Evolutionary conservation across 2,329 filamentous ascomycete species (phyloP).

Genomic region (Metarhizium humberi): DNA sequence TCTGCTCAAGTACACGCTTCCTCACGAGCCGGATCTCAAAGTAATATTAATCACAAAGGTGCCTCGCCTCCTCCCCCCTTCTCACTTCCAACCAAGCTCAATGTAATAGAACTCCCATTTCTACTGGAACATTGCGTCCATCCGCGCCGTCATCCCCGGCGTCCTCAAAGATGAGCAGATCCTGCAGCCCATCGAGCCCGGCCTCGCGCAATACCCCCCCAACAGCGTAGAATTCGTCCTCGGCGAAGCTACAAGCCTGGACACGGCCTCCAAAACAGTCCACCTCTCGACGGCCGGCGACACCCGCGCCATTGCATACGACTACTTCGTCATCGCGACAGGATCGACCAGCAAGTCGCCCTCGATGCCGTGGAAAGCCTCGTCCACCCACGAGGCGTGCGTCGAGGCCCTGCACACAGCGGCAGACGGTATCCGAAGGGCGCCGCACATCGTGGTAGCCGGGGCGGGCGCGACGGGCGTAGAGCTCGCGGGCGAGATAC

Average conservation of each 20-base stretch:
- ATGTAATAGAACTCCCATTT: constrained; percentile 41
- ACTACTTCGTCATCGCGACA: constrained; percentile 49
- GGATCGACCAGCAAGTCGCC: constrained; percentile 34
- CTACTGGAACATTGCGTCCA: constrained; percentile 49
- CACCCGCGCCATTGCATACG: constrained; percentile 33
- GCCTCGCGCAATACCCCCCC: constrained; percentile 39
- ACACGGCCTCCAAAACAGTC: constrained; percentile 30
- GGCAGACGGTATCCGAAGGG: constrained; percentile 30
- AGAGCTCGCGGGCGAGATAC: constrained; percentile 46
- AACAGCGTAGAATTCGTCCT: constrained; percentile 42
- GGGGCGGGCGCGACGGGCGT: constrained; percentile 48
- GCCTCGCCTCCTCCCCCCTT: constrained; percentile 8
- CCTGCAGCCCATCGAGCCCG: constrained; percentile 37
- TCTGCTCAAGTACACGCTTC: constrained; percentile 42
- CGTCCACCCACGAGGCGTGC: constrained; percentile 35
- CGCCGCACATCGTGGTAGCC: constrained; percentile 44
- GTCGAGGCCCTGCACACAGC: constrained; percentile 29
- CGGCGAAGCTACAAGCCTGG: constrained; percentile 35
- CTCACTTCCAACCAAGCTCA: background rate
- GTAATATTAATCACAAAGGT: constrained; percentile 49
- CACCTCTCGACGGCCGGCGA: constrained; percentile 23
- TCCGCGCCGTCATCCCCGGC: constrained; percentile 45
- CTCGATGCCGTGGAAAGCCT: constrained; percentile 43
- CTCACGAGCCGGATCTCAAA: constrained; percentile 35
- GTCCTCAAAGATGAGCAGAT: constrained; percentile 39